A percentile compares a stretch with the other conserved stretches of the same genome.
Evolutionary conservation across 75 land plant species (phyloP).

Genomic region (Sequoiadendron giganteum): DNA sequence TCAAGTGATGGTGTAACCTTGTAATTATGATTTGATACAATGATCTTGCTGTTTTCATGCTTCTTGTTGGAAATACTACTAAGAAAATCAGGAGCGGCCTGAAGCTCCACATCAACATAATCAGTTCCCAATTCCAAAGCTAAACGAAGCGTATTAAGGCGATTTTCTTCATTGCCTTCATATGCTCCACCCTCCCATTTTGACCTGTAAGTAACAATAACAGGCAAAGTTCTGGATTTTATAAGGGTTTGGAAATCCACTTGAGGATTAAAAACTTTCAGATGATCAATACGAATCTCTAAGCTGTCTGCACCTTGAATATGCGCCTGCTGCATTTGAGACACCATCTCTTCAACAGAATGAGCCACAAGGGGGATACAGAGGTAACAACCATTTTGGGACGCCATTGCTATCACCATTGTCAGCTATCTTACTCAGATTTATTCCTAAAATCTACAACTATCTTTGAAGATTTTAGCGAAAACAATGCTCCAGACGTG

Average conservation of each 20-base stretch:
- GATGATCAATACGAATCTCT: conserved; percentile 56
- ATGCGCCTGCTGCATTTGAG: conserved; percentile 40
- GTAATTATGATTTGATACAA: conserved; percentile 66
- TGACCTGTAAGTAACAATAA: conserved; percentile 54
- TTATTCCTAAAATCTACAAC: not conserved
- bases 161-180: conserved; percentile 32
- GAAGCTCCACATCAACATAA: conserved; percentile 45
- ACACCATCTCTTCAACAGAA: conserved; percentile 53
- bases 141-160: conserved; percentile 25
- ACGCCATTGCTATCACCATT: not conserved
- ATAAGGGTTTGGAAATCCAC: conserved; percentile 43
- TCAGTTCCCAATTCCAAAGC: conserved; percentile 45
- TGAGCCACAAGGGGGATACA: conserved; percentile 60
- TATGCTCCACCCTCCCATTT: conserved; percentile 51
- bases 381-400: conserved; percentile 16
- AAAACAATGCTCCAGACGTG: not conserved
- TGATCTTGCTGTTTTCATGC: conserved; percentile 40
- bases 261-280: conserved; percentile 36
- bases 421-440: not conserved
- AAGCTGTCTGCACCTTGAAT: conserved; percentile 57
- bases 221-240: conserved; percentile 39
- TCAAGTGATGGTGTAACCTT: conserved; percentile 42
- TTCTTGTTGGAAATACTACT: conserved; percentile 10
- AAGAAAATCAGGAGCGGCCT: conserved; percentile 24
- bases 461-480: not conserved